Evolutionary conservation across 2,329 filamentous ascomycete species (phyloP).

Genomic region (Scedosporium minutisporum): DNA sequence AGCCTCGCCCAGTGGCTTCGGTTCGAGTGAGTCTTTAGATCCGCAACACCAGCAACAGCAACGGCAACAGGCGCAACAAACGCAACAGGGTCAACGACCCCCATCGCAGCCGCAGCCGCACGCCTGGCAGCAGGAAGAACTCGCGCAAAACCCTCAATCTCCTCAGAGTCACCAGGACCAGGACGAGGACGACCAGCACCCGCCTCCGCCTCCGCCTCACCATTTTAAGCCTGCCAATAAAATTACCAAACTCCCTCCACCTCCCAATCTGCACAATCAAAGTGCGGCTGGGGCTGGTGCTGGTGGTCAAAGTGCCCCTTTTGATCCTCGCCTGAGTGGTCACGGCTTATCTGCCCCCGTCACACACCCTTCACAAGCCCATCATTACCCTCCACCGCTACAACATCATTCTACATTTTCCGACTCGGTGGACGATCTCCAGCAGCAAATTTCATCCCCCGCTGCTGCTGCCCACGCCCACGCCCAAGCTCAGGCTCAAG

Average conservation of each 20-base stretch:
- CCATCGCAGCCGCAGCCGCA: not conserved
- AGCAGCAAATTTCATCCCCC: slow-evolving; percentile 5
- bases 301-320: not conserved
- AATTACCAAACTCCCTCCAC: slow-evolving; percentile 17
- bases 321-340: not conserved
- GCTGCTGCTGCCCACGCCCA: not conserved
- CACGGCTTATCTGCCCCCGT: slow-evolving; percentile 1
- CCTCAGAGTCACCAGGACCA: slow-evolving; percentile 6
- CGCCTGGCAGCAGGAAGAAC: slow-evolving; percentile 18
- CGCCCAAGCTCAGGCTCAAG: slow-evolving; percentile 5
- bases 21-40: slow-evolving; percentile 2
- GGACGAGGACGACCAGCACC: slow-evolving; percentile 8
- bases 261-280: slow-evolving; percentile 21
- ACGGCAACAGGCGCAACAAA: slow-evolving; percentile 20
- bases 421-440: slow-evolving; percentile 18
- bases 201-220: slow-evolving; percentile 15
- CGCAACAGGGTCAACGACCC: slow-evolving; percentile 15
- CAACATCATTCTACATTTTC: slow-evolving; percentile 16
- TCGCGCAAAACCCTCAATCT: slow-evolving; percentile 12
- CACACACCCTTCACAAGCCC: not conserved
- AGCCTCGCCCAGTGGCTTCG: slow-evolving; percentile 2
- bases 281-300: not conserved
- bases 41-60: slow-evolving; percentile 18
- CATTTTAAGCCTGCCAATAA: slow-evolving; percentile 15
- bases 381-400: slow-evolving; percentile 9